Evolutionary conservation across 371 early-diverging fungal genomes (phyloP).

Genomic region (Chytridium lagenaria): DNA sequence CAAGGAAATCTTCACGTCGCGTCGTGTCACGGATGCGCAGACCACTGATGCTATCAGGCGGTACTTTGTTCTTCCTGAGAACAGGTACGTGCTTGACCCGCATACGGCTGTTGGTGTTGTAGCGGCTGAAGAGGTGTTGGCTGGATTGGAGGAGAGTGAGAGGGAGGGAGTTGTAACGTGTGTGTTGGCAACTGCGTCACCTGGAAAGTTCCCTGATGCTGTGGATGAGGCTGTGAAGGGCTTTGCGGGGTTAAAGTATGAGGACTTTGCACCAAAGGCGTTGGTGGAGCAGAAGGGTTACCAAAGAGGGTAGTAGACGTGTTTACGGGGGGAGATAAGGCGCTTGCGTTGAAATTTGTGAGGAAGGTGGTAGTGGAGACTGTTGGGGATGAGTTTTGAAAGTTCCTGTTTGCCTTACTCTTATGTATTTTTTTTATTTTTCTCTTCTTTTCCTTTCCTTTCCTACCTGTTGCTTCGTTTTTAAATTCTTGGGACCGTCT

Average conservation of each 20-base stretch:
- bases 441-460: too few species aligned
- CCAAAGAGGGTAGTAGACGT: constrained; percentile 37
- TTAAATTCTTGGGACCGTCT: too few species aligned
- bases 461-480: too few species aligned
- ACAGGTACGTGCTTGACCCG: constrained; percentile 85
- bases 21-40: constrained; percentile 73
- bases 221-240: constrained; percentile 78
- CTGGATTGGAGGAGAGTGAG: constrained; percentile 15
- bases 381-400: constrained; percentile 30
- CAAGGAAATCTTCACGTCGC: constrained; percentile 76
- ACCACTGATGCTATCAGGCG: constrained; percentile 76
- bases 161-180: constrained; percentile 53
- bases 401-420: too few species aligned
- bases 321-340: constrained; percentile 39
- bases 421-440: too few species aligned
- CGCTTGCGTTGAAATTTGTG: constrained; percentile 36
- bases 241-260: constrained; percentile 38
- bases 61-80: constrained; percentile 46
- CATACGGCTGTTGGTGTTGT: constrained; percentile 97
- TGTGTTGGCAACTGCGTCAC: constrained; percentile 92
- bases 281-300: constrained; percentile 42
- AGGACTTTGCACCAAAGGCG: constrained; percentile 51
- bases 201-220: constrained; percentile 95
- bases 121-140: constrained; percentile 53
- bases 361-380: constrained; percentile 40